These are phyloP conservation scores for Xylaria flabelliformis DNA, from an alignment of 495 filamentous ascomycete genomes.

Conservation along the genomic window DNA sequence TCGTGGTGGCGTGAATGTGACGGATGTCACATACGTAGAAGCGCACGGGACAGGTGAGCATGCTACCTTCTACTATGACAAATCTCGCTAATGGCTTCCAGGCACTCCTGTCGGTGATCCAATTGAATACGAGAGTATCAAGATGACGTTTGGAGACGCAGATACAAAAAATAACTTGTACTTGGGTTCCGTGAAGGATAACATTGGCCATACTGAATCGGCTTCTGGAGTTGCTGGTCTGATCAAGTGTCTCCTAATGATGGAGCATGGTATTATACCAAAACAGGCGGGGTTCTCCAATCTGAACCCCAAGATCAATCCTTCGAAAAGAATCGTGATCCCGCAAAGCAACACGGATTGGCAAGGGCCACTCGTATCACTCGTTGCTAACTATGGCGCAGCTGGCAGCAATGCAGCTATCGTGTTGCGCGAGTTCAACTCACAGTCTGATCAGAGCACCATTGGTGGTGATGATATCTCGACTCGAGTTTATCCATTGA, in stretches of 20 bases:
- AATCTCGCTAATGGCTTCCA: neutral
- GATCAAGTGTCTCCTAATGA: slow-evolving; percentile 58
- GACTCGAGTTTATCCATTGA: neutral
- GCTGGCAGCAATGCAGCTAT: slow-evolving; percentile 41
- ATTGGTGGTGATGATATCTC: neutral
- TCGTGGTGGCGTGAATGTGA: slow-evolving; percentile 24
- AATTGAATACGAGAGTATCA: slow-evolving; percentile 48
- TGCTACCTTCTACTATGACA: neutral
- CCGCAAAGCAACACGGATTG: slow-evolving; percentile 46
- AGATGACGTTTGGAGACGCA: slow-evolving; percentile 36
- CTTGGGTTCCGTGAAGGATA: slow-evolving; percentile 55
- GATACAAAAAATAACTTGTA: slow-evolving; percentile 36
- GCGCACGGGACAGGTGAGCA: slow-evolving; percentile 48
- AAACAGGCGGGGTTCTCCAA: slow-evolving; percentile 50
- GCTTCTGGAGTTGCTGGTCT: slow-evolving; percentile 53
- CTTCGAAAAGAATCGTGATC: slow-evolving; percentile 22
- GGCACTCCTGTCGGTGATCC: slow-evolving; percentile 49
- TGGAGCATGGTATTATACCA: slow-evolving; percentile 51
- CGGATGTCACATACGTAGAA: slow-evolving; percentile 47
- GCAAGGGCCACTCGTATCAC: slow-evolving; percentile 41
- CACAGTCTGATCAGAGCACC: neutral
- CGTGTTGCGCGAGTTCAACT: slow-evolving; percentile 32
- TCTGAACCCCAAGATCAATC: slow-evolving; percentile 51
- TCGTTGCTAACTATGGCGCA: slow-evolving; percentile 43
- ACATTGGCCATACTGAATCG: slow-evolving; percentile 59